Percentiles rank a stretch among this genome's conserved stretches.
Evolutionary conservation across 2,329 filamentous ascomycete species (phyloP).

Genomic region (Sporothrix protearum): DNA sequence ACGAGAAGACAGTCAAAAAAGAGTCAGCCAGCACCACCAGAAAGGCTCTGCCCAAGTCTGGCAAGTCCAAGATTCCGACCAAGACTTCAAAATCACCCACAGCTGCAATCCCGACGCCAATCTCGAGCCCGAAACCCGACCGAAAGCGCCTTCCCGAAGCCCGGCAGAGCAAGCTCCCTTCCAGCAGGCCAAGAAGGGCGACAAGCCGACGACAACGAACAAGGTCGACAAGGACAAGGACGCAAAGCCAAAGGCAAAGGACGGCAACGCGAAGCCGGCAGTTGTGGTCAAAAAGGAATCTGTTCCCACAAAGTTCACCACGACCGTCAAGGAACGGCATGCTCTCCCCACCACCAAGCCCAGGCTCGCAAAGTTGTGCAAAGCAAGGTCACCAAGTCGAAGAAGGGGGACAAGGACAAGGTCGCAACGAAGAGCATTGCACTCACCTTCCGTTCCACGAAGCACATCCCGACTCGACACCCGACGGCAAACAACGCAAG

Average conservation of each 20-base stretch:
- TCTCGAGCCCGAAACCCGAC: conserved; percentile 51
- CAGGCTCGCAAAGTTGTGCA: conserved; percentile 35
- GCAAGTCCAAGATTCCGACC: conserved; percentile 9
- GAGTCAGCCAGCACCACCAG: neutral
- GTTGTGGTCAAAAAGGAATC: neutral
- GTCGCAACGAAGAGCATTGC: conserved; percentile 32
- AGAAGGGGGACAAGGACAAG: conserved; percentile 33
- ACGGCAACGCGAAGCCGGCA: neutral
- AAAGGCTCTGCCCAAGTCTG: neutral
- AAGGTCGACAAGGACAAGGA: neutral
- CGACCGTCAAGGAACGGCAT: conserved; percentile 10
- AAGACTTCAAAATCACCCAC: conserved; percentile 36
- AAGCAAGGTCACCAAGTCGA: conserved; percentile 37
- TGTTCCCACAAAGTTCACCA: conserved; percentile 20
- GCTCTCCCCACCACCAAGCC: conserved; percentile 17
- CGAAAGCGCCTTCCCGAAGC: conserved; percentile 39
- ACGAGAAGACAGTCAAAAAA: conserved; percentile 28
- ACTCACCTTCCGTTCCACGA: conserved; percentile 45
- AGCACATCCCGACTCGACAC: conserved; percentile 35
- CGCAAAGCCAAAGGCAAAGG: neutral
- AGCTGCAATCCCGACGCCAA: conserved; percentile 54
- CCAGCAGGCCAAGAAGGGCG: conserved; percentile 26
- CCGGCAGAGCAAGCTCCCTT: conserved; percentile 55
- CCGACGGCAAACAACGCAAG: conserved; percentile 21
- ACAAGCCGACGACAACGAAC: neutral